Evolutionary conservation across 768 basidiomycete species (phyloP), one percentile per base, ranked within the genome.

Genomic region (Podaxis carcinomalis): DNA sequence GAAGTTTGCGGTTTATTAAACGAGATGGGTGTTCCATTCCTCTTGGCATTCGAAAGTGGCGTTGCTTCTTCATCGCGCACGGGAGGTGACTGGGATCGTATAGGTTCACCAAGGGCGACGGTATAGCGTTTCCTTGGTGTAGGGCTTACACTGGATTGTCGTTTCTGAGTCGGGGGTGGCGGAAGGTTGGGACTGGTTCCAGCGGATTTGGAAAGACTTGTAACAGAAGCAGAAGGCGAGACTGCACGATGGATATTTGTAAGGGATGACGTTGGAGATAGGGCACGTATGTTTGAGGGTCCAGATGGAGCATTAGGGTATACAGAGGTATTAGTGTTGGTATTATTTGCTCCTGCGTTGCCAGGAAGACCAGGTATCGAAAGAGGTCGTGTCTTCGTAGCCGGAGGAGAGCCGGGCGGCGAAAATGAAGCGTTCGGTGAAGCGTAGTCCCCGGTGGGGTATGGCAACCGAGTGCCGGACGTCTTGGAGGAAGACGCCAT

Each of bases 61-160:
- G 60, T 51, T 5, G 27, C 11, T 21, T 53, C 59, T 11, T 60
- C 51, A 13, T 60, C 59, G 13, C 19, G 36, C 4, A 67, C 70
- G 5, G 74, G 69, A 14, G 78, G 73, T 9, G 59, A 60, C 27
- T 60, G 59, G 2, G 59, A 13, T 76, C 75, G 63, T 62, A 91
- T 85, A 0, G 90, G 87, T 2, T 83, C 88, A 9, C 90, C 91
- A 0, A 94, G 80, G 0, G 92, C 92, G 35, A 93, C 92, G 0
- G 92, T 93, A 68, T 94, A 93, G 40, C 92, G 80, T 68, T 94
- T 94, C 62, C 92, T 76, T 1, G 92, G 90, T 2, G 89, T 91
- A 1, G 87, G 85, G 59, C 85, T 85, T 57, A 86, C 80, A 66
- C 85, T 88, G 4, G 78, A 75, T 14, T 79, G 80, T 19, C 85